A percentile compares a stretch with the other conserved stretches of the same genome.
phyloP scores from a whole-genome alignment of 108 stramenopile species.

The Nitzschia palea region DNA sequence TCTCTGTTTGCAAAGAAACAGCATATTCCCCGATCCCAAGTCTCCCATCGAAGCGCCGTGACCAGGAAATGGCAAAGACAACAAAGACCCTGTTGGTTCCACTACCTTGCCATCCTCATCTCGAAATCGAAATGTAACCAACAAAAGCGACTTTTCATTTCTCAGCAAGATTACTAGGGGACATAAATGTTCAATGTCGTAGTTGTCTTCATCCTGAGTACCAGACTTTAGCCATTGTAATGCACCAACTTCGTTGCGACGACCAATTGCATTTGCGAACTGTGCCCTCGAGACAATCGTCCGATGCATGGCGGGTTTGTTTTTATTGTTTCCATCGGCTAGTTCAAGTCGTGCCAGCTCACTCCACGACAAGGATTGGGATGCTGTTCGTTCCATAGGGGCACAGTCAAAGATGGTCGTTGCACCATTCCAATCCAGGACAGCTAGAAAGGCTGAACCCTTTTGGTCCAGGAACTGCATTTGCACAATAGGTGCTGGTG shows the following conservation, averaged over 20 bases:
- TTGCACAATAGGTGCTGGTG: slow-evolving; percentile 40
- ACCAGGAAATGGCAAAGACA: slow-evolving; percentile 22
- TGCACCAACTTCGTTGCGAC: not conserved
- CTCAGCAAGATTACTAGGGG: slow-evolving; percentile 17
- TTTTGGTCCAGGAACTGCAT: slow-evolving; percentile 14
- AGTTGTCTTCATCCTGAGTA: not conserved
- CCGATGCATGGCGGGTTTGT: not conserved
- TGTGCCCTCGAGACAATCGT: slow-evolving; percentile 9
- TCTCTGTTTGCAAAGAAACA: slow-evolving; percentile 9
- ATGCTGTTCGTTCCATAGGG: slow-evolving; percentile 34
- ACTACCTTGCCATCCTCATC: not conserved
- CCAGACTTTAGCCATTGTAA: slow-evolving; percentile 19
- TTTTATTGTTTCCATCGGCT: not conserved
- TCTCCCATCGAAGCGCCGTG: slow-evolving; percentile 20
- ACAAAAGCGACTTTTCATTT: not conserved
- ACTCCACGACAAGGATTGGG: slow-evolving; percentile 27
- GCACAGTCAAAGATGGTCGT: slow-evolving; percentile 65
- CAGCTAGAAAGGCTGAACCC: slow-evolving; percentile 36
- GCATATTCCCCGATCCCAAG: slow-evolving; percentile 11
- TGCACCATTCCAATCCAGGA: slow-evolving; percentile 79
- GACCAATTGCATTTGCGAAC: slow-evolving; percentile 3
- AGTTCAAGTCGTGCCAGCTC: slow-evolving; percentile 18
- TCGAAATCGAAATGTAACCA: slow-evolving; percentile 8
- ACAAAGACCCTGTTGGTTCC: slow-evolving; percentile 2
- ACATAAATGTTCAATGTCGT: not conserved